Evolutionary conservation across 768 basidiomycete species (phyloP), one percentile per base, ranked within the genome.

Genomic region (Grammothele lineata): DNA sequence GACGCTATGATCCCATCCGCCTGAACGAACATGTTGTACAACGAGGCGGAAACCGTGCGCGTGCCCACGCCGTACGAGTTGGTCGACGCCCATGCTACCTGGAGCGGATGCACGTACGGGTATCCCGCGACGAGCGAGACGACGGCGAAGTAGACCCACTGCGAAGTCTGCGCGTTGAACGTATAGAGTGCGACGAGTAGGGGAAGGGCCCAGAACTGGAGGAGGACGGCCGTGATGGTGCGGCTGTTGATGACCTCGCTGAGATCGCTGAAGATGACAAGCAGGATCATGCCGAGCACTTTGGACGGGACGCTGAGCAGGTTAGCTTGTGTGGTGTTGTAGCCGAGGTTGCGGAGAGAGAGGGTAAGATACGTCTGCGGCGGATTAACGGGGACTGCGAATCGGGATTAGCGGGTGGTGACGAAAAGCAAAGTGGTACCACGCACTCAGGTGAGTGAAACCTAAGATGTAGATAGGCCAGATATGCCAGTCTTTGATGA

Each of bases 11-110:
- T 75, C 6, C 68, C 70, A 5, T 75, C 76, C 2, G 76, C 75
- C 58, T 83, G 80, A 10, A 82, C 80, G 53, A 76, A 78, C 75
- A 84, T 81, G 55, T 83, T 85, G 61, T 85, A 83, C 21, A 80
- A 63, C 2, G 69, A 66, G 8, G 70, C 66, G 5, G 62, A 61
- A 10, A 70, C 66, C 9, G 66, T 78, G 57, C 81, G 66, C 8
- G 78, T 81, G 32, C 75, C 66, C 3, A 85, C 83, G 43, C 75
- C 76, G 50, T 72, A 73, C 3, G 83, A 80, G 58, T 83, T 85
- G 42, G 76, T 68, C 27, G 77, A 81, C 1, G 73, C 71, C 78
- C 80, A 81, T 0, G 74, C 79, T 1, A 82, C 62, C 33, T 61
- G 62, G 1, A 63, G 45, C 1, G 62, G 62, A 32, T 63, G 62